A percentile compares a stretch with the other conserved stretches of the same genome.
Conservation (phyloP, 768 basidiomycete genomes). For the Pleurotus eryngii region DNA sequence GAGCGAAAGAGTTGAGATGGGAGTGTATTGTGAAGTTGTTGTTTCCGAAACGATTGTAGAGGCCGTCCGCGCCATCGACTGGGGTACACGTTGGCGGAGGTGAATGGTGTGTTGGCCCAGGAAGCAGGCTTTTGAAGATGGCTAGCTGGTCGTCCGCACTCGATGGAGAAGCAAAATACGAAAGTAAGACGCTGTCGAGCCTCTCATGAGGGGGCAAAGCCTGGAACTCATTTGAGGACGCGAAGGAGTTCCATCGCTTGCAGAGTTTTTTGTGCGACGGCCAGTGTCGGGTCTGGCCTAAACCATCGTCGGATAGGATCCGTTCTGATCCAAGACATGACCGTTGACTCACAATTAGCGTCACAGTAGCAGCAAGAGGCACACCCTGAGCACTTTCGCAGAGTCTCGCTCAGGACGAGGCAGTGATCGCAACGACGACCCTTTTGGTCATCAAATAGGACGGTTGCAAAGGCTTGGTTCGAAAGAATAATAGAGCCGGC, state of each 20-base stretch:
- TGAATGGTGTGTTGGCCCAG: constrained; percentile 28
- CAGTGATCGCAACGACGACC: constrained; percentile 68
- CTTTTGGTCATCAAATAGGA: constrained; percentile 55
- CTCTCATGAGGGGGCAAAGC: constrained; percentile 49
- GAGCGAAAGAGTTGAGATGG: constrained; percentile 64
- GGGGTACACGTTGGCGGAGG: constrained; percentile 26
- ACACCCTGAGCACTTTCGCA: constrained; percentile 65
- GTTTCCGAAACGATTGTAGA: constrained; percentile 64
- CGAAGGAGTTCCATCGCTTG: constrained; percentile 48
- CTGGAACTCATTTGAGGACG: constrained; percentile 42
- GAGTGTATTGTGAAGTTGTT: constrained; percentile 81
- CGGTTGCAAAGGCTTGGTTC: constrained; percentile 39
- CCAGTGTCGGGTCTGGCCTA: constrained; percentile 76
- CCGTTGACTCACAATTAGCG: constrained; percentile 46
- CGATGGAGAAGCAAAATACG: constrained; percentile 47
- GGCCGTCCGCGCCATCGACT: constrained; percentile 25
- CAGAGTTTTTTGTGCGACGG: constrained; percentile 68
- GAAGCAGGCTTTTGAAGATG: constrained; percentile 43
- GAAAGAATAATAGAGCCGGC: constrained; percentile 51
- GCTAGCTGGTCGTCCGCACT: constrained; percentile 1
- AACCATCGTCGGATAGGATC: too few relatives aligned
- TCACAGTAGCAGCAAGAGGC: constrained; percentile 74
- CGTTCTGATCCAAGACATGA: not conserved
- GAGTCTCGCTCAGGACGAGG: constrained; percentile 26
- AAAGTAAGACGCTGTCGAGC: constrained; percentile 61